Evolutionary conservation across 352 stramenopile species (phyloP).

Genomic region (Pythium monospermum): DNA sequence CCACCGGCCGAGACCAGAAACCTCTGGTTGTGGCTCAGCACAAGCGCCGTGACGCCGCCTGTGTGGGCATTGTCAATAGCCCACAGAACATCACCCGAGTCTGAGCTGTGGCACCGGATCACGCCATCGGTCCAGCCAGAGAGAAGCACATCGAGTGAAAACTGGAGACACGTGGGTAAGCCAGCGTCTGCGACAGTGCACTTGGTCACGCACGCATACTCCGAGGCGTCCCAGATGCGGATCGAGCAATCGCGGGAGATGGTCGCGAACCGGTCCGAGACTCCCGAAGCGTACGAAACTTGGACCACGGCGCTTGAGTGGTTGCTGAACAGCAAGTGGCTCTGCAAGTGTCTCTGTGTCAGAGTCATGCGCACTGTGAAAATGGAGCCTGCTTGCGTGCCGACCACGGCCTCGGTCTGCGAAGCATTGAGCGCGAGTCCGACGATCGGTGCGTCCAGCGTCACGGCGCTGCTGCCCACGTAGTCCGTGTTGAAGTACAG

Average conservation of each 20-base stretch:
- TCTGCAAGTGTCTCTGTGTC: conserved; percentile 18
- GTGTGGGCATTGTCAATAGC: conserved; percentile 88
- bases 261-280: conserved; percentile 89
- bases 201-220: conserved; percentile 73
- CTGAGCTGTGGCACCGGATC: conserved; percentile 83
- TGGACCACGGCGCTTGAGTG: conserved; percentile 72
- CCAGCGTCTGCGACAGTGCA: conserved; percentile 58
- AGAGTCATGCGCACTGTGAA: conserved; percentile 44
- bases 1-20: conserved; percentile 81
- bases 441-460: conserved; percentile 61
- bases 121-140: conserved; percentile 88
- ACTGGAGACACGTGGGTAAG: conserved; percentile 69
- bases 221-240: conserved; percentile 86
- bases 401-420: conserved; percentile 67
- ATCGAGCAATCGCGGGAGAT: conserved; percentile 84
- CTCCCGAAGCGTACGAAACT: conserved; percentile 69
- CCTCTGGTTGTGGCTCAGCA: conserved; percentile 88
- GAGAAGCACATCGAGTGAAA: conserved; percentile 84
- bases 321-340: conserved; percentile 69
- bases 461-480: conserved; percentile 61
- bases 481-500: conserved; percentile 71
- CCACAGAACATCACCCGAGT: conserved; percentile 83
- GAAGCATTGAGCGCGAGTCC: conserved; percentile 50
- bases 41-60: conserved; percentile 85
- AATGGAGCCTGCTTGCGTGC: conserved; percentile 74